A percentile compares a stretch with the other conserved stretches of the same genome.
Evolutionary conservation across 2,329 filamentous ascomycete species (phyloP).

Genomic region (Scytalidium lignicola): DNA sequence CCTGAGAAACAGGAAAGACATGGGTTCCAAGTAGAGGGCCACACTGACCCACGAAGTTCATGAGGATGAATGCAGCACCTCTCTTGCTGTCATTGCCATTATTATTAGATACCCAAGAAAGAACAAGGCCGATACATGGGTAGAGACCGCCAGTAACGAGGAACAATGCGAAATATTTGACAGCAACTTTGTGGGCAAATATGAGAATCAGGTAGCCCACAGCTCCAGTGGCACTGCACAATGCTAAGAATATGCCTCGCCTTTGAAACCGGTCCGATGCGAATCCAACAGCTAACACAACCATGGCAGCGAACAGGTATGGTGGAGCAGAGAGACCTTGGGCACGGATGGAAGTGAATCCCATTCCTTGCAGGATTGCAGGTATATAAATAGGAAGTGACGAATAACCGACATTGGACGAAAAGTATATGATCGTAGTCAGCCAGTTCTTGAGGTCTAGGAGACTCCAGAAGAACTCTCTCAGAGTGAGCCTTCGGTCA

Average conservation of each 20-base stretch:
- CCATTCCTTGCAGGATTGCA: conserved; percentile 35
- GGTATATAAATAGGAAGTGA: conserved; percentile 29
- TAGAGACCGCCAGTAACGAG: conserved; percentile 31
- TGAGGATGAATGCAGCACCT: conserved; percentile 21
- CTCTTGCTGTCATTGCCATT: conserved; percentile 26
- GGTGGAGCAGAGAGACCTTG: conserved; percentile 37
- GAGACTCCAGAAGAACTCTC: conserved; percentile 39
- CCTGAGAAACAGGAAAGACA: conserved; percentile 38
- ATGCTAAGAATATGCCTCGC: conserved; percentile 30
- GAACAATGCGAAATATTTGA: conserved; percentile 33
- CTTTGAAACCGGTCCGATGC: conserved; percentile 31
- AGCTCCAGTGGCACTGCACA: conserved; percentile 20
- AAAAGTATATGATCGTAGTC: conserved; percentile 45
- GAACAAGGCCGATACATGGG: conserved; percentile 24
- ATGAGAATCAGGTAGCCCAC: conserved; percentile 31
- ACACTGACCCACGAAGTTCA: conserved; percentile 25
- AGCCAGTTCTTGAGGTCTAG: conserved; percentile 31
- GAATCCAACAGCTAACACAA: conserved; percentile 26
- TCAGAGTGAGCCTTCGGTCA: conserved; percentile 34
- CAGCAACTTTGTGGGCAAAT: conserved; percentile 30
- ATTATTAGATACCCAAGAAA: conserved; percentile 29
- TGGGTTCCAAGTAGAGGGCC: conserved; percentile 43
- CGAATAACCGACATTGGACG: conserved; percentile 57
- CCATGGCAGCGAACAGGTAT: conserved; percentile 35
- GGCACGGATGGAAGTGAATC: conserved; percentile 32